Evolutionary conservation across 78 protist genomes (phyloP), one percentile per base, ranked within the genome.

Genomic region (Polysphondylium violaceum): DNA sequence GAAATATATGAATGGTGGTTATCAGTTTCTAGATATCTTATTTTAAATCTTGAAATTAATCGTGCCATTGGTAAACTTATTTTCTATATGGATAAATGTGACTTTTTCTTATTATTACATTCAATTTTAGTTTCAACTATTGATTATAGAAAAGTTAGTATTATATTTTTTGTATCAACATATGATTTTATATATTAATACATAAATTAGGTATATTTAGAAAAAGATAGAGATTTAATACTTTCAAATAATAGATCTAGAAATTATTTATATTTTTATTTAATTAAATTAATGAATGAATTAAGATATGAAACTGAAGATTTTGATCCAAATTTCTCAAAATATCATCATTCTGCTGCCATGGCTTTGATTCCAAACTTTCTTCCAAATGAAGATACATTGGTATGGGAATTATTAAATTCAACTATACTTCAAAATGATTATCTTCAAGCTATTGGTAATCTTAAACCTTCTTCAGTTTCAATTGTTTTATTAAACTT

Each of bases 1-100:
- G 91, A 83, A 69, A 29, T 69, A 17, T 44, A 51, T 0, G 91
- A 83, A 43, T 83, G 74, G 72, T 83, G 91, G 91, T 33, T 83
- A 59, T 67, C 91, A 29, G 63, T 83, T 23, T 9, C 79, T 8
- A 58, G 91, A 68, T 83, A 83, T 59, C 59, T 83, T 4, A 25
- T 50, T 4, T 3, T 67, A 19, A 23, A 73, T 56, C 16, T 83
- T 12, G 67, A 67, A 43, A 69, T 64, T 8, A 83, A 83, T 58
- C 58, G 79, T 27, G 16, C 77, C 2, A 69, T 83, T 27, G 53
- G 63, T 12, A 83, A 83, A 50, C 27, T 83, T 19, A 38, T 83
- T 14, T 83, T 83, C 60, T 71, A 83, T 59, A 27, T 83, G 63
- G 91, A 83, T n/a, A 59, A 83, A 44, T 14, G 72, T 40, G 76